Conservation (phyloP, 306 rosid genomes). For the Casuarina glauca region DNA sequence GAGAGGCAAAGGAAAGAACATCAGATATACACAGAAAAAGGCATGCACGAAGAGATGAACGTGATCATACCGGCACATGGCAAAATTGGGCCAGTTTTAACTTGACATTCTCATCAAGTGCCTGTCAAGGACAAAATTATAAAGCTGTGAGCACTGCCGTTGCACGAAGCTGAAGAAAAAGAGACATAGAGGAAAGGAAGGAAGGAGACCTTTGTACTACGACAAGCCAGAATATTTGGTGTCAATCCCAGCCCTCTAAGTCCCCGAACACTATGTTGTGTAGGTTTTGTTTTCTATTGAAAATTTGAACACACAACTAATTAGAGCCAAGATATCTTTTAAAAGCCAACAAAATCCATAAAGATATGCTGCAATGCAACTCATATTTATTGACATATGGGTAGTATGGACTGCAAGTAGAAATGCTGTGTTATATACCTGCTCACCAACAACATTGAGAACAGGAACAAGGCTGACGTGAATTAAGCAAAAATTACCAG, state of each 20-base stretch:
- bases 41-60: neutral
- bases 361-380: neutral
- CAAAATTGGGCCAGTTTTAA: conserved; percentile 86
- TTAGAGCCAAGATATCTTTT: neutral
- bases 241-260: conserved; percentile 85
- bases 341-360: conserved; percentile 11
- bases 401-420: conserved; percentile 10
- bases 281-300: conserved; percentile 84
- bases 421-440: conserved; percentile 44
- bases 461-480: conserved; percentile 87
- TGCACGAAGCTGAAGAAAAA: conserved; percentile 15
- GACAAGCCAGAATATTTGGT: conserved; percentile 85
- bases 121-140: conserved; percentile 46
- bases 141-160: conserved; percentile 15
- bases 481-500: conserved; percentile 79
- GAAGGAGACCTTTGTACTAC: conserved; percentile 69
- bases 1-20: conserved; percentile 20
- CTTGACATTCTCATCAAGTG: conserved; percentile 74
- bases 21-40: neutral
- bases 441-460: conserved; percentile 84
- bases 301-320: conserved; percentile 15
- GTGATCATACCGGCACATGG: conserved; percentile 78
- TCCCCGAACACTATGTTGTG: conserved; percentile 88
- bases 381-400: conserved; percentile 1
- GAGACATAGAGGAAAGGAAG: conserved; percentile 20